Conservation (phyloP, 768 basidiomycete species). For the Agaricus bisporus region DNA sequence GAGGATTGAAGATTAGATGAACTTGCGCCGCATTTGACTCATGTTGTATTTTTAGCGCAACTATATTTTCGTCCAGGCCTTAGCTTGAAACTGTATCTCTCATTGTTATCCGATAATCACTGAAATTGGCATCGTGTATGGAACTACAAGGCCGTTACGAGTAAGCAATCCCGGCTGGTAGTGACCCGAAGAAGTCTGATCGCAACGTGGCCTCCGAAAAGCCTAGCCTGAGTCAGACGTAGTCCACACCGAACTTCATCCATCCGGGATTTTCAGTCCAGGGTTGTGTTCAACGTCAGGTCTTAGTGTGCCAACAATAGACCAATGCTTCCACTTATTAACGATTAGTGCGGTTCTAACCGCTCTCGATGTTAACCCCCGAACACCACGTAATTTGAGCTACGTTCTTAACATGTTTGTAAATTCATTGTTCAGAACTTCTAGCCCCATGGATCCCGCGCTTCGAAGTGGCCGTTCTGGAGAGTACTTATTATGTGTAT, state of each 20-base stretch:
- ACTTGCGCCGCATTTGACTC: too few species aligned
- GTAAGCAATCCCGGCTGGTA: too few species aligned
- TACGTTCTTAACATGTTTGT: not conserved
- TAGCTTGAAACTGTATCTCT: too few species aligned
- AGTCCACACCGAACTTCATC: not conserved
- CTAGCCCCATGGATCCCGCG: slow-evolving; percentile 6
- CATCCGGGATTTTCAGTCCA: not conserved
- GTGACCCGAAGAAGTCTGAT: too few species aligned
- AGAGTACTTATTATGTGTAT: not conserved
- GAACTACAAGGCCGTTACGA: too few species aligned
- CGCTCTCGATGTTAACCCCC: not conserved
- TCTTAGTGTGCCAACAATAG: slow-evolving; percentile 1
- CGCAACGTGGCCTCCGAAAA: too few species aligned
- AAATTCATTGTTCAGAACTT: not conserved
- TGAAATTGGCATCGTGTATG: too few species aligned
- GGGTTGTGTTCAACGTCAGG: not conserved
- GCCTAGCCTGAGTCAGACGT: not conserved
- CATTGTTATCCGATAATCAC: too few species aligned
- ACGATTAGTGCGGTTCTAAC: too few species aligned
- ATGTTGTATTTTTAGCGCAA: too few species aligned
- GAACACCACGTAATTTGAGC: not conserved
- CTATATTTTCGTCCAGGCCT: too few species aligned
- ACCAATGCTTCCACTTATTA: not conserved
- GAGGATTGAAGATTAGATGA: too few species aligned
- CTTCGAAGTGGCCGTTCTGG: not conserved